Base-by-base conservation (phyloP, 148 eudicot genomes). In the Limonium bicolor region DNA sequence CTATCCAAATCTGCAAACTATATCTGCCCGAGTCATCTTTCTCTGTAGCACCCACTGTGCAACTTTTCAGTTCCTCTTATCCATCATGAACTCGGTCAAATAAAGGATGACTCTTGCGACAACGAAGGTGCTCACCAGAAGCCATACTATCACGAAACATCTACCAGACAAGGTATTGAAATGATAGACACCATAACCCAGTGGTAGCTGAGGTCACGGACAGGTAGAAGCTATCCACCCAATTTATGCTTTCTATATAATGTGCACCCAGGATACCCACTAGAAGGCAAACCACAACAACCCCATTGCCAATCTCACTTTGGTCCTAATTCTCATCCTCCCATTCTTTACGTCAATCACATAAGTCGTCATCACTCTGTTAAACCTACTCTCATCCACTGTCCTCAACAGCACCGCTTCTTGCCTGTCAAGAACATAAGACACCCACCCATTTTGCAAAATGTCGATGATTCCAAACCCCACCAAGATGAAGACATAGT, bases 121-220 rank as follows among this genome's bases (percentile, higher is more conserved):
- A 3, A 77, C 81, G 61, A 74, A 40, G 41, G 81, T 78, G 28
- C 80, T 70, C 4, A 61, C 53, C 19, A 74, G 31, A 2, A 78
- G 64, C 86, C 86, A 78, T 17, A 78, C 11, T 25, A 74, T 50
- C 1, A 80, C 86, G 32, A 73, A 78, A 25, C 64, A 64, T 50
- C 86, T 64, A 12, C 81, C 86, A 5, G 12, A 20, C 5, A 51
- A 15, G 21, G 81, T 74, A 24, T 27, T 50, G 27, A 78, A 78
- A 12, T 71, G 60, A 36, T 67, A 48, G 40, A 73, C 86, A 22
- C 86, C 86, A 15, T 74, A 78, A 13, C 80, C 86, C 0, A 0
- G 81, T 78, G 0, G 86, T 78, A 13, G 74, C 86, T 0, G 86
- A 78, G 3, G 80, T 73, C 12, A 78, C 86, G 0, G 80, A 78